phyloP scores from a whole-genome alignment of 805 yeast genomes.

The Saccharomycopsis microspora region DNA sequence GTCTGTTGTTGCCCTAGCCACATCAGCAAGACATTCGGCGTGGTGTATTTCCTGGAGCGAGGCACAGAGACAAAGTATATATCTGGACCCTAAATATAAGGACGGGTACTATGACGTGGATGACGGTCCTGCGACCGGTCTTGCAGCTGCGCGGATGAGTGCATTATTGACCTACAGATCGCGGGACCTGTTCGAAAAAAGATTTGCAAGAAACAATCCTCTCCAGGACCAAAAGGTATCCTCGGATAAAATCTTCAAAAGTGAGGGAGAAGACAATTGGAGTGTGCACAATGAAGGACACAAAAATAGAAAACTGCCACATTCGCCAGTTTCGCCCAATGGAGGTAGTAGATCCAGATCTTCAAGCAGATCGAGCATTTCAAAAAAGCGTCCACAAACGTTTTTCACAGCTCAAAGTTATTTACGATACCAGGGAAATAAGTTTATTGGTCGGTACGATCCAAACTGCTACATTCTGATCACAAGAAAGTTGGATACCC shows the following conservation, averaged over 20 bases:
- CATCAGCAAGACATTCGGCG: slow-evolving; percentile 89
- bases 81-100: slow-evolving; percentile 85
- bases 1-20: slow-evolving; percentile 73
- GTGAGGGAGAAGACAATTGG: slow-evolving; percentile 62
- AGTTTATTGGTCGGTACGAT: slow-evolving; percentile 82
- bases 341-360: slow-evolving; percentile 2
- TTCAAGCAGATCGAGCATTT: slow-evolving; percentile 3
- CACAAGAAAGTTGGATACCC: slow-evolving; percentile 89
- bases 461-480: slow-evolving; percentile 95
- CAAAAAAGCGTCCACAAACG: slow-evolving; percentile 30
- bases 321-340: background rate
- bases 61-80: slow-evolving; percentile 92
- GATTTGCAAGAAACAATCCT: slow-evolving; percentile 81
- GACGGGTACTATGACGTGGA: slow-evolving; percentile 76
- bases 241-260: slow-evolving; percentile 21
- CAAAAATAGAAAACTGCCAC: slow-evolving; percentile 19
- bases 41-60: slow-evolving; percentile 99
- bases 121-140: slow-evolving; percentile 78
- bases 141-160: slow-evolving; percentile 96
- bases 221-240: slow-evolving; percentile 22
- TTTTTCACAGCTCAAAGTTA: slow-evolving; percentile 94
- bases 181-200: slow-evolving; percentile 79
- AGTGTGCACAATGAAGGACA: slow-evolving; percentile 84
- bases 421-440: slow-evolving; percentile 86
- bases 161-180: slow-evolving; percentile 90